phyloP scores from a whole-genome alignment of 2,329 filamentous ascomycete species.

The Colletotrichum siamense region DNA sequence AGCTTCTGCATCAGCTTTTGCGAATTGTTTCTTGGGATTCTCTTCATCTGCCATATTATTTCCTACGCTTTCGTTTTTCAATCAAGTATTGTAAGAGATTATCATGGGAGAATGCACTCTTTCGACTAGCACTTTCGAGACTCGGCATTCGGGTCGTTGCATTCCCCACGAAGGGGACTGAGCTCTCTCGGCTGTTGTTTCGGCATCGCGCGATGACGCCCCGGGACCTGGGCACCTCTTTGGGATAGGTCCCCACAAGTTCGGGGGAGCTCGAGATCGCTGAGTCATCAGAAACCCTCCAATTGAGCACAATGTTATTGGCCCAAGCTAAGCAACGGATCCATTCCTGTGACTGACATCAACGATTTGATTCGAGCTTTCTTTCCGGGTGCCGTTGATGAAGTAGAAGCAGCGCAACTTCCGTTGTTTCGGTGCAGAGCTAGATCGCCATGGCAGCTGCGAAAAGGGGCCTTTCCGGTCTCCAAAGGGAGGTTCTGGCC shows the following conservation, averaged over 20 bases:
- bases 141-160: not conserved
- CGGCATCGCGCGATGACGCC: not conserved
- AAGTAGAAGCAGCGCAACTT: not conserved
- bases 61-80: not conserved
- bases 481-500: conserved; percentile 87
- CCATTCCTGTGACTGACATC: not conserved
- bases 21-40: not conserved
- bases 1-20: not conserved
- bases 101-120: not conserved
- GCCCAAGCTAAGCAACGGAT: not conserved
- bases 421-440: not conserved
- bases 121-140: not conserved
- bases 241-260: not conserved
- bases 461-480: conserved; percentile 68
- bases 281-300: not conserved
- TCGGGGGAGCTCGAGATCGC: not conserved
- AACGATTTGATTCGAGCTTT: conserved; percentile 6
- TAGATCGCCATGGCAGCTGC: conserved; percentile 7
- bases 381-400: not conserved
- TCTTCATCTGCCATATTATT: not conserved
- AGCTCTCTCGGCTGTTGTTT: conserved; percentile 1
- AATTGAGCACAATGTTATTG: not conserved
- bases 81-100: not conserved
- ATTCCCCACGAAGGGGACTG: not conserved
- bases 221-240: not conserved